Evolutionary conservation across 495 filamentous ascomycete genomes (phyloP).

Genomic region (Bathelium albidoporum): DNA sequence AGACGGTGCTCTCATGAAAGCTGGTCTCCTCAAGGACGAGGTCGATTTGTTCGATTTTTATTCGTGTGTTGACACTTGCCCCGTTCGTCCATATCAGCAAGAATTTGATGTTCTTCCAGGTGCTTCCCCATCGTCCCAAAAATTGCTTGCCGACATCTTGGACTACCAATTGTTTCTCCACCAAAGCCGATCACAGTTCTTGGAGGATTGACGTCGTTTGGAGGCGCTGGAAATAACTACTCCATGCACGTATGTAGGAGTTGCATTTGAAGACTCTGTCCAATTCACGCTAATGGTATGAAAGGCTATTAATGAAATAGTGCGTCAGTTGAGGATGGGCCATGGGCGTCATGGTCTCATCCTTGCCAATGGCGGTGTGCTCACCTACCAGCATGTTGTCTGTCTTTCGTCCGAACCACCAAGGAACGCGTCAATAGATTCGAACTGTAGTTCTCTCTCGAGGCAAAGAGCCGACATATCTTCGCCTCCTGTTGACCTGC

Average conservation of each 20-base stretch:
- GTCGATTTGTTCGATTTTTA: slow-evolving; percentile 48
- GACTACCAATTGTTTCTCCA: slow-evolving; percentile 31
- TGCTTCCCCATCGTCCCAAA: slow-evolving; percentile 54
- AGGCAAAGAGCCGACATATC: slow-evolving; percentile 22
- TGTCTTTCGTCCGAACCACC: slow-evolving; percentile 38
- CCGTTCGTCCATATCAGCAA: not conserved
- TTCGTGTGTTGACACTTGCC: slow-evolving; percentile 29
- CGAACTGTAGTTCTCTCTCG: slow-evolving; percentile 31
- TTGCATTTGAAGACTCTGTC: not conserved
- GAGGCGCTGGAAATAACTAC: slow-evolving; percentile 52
- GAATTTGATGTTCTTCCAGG: slow-evolving; percentile 16
- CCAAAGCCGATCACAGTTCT: slow-evolving; percentile 43
- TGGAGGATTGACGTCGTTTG: slow-evolving; percentile 48
- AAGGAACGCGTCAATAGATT: slow-evolving; percentile 30
- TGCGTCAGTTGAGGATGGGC: slow-evolving; percentile 35
- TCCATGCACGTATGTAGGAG: slow-evolving; percentile 42
- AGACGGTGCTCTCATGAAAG: slow-evolving; percentile 33
- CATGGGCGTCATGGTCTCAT: slow-evolving; percentile 37
- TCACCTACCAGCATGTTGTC: slow-evolving; percentile 46
- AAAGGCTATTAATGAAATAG: slow-evolving; percentile 40
- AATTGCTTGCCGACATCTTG: slow-evolving; percentile 43
- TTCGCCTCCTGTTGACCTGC: slow-evolving; percentile 27
- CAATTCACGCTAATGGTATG: not conserved
- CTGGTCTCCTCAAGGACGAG: slow-evolving; percentile 30
- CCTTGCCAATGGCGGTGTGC: slow-evolving; percentile 45